Evolutionary conservation across 805 yeast species (phyloP).

Genomic region (Tetrapisispora pingtungensis): DNA sequence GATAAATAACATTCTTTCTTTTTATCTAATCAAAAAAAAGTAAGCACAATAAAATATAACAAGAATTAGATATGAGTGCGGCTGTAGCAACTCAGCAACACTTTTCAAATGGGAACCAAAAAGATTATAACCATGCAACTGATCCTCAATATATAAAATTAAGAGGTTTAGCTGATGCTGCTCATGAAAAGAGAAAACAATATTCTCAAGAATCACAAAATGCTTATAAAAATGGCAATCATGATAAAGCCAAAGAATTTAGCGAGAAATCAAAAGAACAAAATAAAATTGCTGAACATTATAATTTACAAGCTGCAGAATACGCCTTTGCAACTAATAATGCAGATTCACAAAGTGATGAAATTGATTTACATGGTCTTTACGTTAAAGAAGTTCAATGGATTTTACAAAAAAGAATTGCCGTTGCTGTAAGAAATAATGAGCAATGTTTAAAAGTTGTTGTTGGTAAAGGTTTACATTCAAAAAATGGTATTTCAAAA

Average conservation of each 20-base stretch:
- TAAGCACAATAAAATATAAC: too few species aligned
- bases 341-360: constrained; percentile 73
- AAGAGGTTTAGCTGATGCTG: constrained; percentile 59
- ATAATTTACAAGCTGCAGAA: constrained; percentile 76
- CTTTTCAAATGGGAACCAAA: constrained; percentile 7
- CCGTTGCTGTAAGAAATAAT: constrained; percentile 45
- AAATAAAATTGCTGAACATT: constrained; percentile 50
- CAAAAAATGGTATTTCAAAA: constrained; percentile 72
- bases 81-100: constrained; percentile 9
- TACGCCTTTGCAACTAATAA: constrained; percentile 83
- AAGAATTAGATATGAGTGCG: constrained; percentile 3
- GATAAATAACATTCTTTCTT: too few species aligned
- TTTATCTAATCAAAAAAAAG: too few species aligned
- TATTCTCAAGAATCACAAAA: constrained; percentile 59
- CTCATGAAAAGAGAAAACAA: constrained; percentile 45
- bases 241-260: constrained; percentile 57
- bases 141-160: constrained; percentile 54
- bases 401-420: constrained; percentile 61
- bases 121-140: constrained; percentile 65
- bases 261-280: constrained; percentile 60
- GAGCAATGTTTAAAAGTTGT: constrained; percentile 66
- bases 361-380: constrained; percentile 88
- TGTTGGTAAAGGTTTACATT: constrained; percentile 89
- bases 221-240: constrained; percentile 71
- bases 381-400: constrained; percentile 82